These are phyloP conservation scores for Penicillium psychrosexuale DNA, from an alignment of 2,329 filamentous ascomycete species.

Conservation along the genomic window DNA sequence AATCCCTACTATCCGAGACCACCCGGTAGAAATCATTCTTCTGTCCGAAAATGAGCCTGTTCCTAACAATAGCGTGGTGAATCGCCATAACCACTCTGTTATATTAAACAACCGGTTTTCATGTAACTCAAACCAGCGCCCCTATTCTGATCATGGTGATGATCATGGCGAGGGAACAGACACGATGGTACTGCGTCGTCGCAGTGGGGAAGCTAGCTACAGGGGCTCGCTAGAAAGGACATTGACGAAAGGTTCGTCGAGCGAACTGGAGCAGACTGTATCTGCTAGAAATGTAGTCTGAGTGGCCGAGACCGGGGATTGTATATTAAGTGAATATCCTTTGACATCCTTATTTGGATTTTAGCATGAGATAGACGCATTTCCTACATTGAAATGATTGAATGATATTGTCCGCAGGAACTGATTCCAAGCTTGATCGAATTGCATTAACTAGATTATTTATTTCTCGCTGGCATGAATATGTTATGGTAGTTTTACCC, in stretches of 20 bases:
- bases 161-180: conserved; percentile 9
- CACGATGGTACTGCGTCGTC: not conserved
- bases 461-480: too few relatives aligned
- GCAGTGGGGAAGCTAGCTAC: not conserved
- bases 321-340: not conserved
- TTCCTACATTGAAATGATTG: too few relatives aligned
- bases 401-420: too few relatives aligned
- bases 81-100: conserved; percentile 28
- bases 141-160: not conserved
- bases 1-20: conserved; percentile 33
- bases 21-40: conserved; percentile 33
- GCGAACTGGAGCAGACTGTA: not conserved
- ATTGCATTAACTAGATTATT: too few relatives aligned
- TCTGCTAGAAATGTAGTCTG: conserved; percentile 2
- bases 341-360: not conserved
- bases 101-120: conserved; percentile 39
- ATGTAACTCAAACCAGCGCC: conserved; percentile 9
- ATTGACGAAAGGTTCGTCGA: conserved; percentile 5
- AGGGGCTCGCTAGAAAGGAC: not conserved
- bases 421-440: too few relatives aligned
- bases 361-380: not conserved
- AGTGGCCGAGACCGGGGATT: not conserved
- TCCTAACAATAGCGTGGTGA: conserved; percentile 34
- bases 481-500: too few relatives aligned
- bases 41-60: conserved; percentile 36